phyloP scores from a whole-genome alignment of 2,329 filamentous ascomycete species.

The Thermomyces lanuginosus region DNA sequence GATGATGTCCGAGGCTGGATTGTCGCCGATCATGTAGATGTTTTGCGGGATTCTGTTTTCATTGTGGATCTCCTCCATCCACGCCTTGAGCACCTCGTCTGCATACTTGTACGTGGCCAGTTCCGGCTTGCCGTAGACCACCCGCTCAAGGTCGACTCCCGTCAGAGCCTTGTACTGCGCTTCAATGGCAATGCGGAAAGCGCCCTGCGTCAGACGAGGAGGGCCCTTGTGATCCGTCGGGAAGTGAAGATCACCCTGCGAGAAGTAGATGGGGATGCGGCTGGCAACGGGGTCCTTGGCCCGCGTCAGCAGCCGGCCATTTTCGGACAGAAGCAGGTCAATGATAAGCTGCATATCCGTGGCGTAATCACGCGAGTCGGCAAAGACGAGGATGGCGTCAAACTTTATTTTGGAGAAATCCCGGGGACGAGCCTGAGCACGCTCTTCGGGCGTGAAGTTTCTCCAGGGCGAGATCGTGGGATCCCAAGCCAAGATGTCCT shows the following conservation, averaged over 20 bases:
- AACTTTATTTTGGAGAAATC: conserved; percentile 59
- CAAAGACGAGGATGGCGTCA: conserved; percentile 59
- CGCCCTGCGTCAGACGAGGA: conserved; percentile 55
- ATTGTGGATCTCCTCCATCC: conserved; percentile 62
- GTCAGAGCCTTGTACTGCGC: conserved; percentile 49
- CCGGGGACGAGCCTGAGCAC: conserved; percentile 48
- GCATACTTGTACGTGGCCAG: conserved; percentile 64
- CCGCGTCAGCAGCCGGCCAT: conserved; percentile 48
- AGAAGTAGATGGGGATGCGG: conserved; percentile 61
- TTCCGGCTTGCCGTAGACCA: conserved; percentile 62
- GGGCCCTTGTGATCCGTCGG: conserved; percentile 45
- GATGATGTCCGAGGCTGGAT: conserved; percentile 56
- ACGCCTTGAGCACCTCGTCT: conserved; percentile 53
- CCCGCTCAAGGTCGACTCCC: conserved; percentile 54
- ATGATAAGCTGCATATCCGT: conserved; percentile 65
- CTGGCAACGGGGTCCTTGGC: conserved; percentile 49
- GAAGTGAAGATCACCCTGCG: conserved; percentile 48
- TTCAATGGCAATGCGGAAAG: conserved; percentile 59
- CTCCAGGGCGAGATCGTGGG: conserved; percentile 53
- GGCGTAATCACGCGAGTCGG: conserved; percentile 56
- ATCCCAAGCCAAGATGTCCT: conserved; percentile 57
- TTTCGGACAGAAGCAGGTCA: conserved; percentile 51
- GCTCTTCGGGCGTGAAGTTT: conserved; percentile 51
- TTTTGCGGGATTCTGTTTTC: conserved; percentile 53
- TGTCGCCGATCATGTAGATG: conserved; percentile 64